phyloP scores from a whole-genome alignment of 176 grass and related monocot genomes.

The Panicum miliaceum region DNA sequence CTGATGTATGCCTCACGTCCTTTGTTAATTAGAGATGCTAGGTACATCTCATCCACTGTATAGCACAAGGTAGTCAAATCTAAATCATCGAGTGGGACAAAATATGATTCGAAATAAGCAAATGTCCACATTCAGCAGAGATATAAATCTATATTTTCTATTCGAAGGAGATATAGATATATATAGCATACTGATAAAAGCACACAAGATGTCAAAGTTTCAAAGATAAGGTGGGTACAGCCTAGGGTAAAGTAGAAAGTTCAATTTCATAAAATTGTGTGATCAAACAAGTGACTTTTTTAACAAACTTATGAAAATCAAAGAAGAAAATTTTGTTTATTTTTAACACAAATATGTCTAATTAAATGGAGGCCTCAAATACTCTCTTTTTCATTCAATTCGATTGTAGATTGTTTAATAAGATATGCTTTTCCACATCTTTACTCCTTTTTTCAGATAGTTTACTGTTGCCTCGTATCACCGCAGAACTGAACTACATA shows the following conservation, averaged over 20 bases:
- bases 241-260: background rate
- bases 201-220: background rate
- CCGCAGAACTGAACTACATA: slow-evolving; percentile 4
- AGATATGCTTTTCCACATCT: background rate
- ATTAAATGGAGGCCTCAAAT: background rate
- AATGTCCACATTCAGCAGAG: background rate
- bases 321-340: background rate
- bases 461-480: background rate
- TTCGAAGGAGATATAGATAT: background rate
- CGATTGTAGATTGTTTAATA: background rate
- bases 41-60: slow-evolving; percentile 97
- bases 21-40: slow-evolving; percentile 96
- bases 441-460: background rate
- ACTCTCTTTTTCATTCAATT: background rate
- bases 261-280: background rate
- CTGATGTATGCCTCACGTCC: slow-evolving; percentile 75
- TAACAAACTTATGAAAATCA: background rate
- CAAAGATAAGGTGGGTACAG: background rate
- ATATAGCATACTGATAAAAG: slow-evolving; percentile 26
- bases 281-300: slow-evolving; percentile 1
- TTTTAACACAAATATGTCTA: background rate
- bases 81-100: slow-evolving; percentile 10
- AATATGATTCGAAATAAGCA: slow-evolving; percentile 2
- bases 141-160: background rate
- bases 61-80: background rate